Evolutionary conservation across 768 basidiomycete genomes (phyloP), one percentile per base, ranked within the genome.

Genomic region (Hygrocybe coccinea): DNA sequence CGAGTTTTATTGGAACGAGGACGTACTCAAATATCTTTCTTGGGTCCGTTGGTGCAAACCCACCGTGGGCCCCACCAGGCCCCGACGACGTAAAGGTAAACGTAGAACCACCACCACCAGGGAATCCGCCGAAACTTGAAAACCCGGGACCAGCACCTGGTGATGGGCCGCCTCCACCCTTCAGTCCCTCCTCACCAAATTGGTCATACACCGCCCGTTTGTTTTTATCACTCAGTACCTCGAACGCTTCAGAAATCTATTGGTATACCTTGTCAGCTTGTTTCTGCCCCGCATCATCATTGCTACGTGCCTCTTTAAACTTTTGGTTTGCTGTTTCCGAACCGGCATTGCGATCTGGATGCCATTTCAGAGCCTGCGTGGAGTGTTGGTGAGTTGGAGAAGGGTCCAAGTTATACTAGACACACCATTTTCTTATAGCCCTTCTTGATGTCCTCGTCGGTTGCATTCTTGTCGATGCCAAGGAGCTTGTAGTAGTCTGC

Each of bases 151-250:
- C 80, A 41, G 80, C 80, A 34, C 79, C 81, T 56, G 84, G 81
- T 29, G 74, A 63, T 2, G 78, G 74, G 0, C 76, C 81, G 35
- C 81, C 82, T 17, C 81, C 81, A 6, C 81, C 81, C 68, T 97
- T 97, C 61, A 97, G 79, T 1, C 95, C 95, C 55, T 97, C 95
- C 68, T 97, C 94, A 35, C 95, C 95, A 54, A 94, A 86, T 62
- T 97, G 91, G 69, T 97, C 95, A 60, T 94, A 97, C 6, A 92
- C 67, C 0, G 88, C 72, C 21, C 91, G 86, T 65, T 92, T 93
- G 66, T 91, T 77, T 69, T 83, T 83, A 71, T 97, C 93, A 50
- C 81, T 89, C 54, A 98, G 83, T 25, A 95, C 94, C 67, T 98
- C 95, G 64, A 95, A 98, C 0, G 93, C 95, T 75, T 97, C 95